Percentiles rank a stretch among this genome's conserved stretches.
Evolutionary conservation across 768 basidiomycete genomes (phyloP).

Genomic region (Auriscalpium orientale): DNA sequence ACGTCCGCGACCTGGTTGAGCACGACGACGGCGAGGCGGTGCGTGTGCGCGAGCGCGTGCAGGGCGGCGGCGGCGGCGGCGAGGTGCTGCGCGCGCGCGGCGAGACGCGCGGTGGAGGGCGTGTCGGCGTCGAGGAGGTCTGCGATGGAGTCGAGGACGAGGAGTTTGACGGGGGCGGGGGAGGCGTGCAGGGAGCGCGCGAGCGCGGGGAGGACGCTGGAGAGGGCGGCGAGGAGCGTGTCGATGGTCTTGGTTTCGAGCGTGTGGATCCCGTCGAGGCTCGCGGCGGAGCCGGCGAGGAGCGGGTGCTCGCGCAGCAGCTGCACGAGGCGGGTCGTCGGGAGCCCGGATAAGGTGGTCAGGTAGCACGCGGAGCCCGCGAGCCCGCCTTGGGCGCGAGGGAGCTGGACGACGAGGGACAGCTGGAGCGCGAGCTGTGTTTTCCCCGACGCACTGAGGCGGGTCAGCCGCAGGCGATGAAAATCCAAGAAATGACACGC

Average conservation of each 20-base stretch:
- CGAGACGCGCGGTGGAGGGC: constrained; percentile 52
- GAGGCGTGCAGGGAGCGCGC: constrained; percentile 29
- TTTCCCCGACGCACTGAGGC: constrained; percentile 82
- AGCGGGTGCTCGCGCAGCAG: constrained; percentile 47
- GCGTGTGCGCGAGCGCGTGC: constrained; percentile 57
- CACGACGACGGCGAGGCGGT: constrained; percentile 69
- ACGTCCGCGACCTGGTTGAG: constrained; percentile 86
- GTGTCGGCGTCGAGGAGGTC: constrained; percentile 72
- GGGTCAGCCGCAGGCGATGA: not conserved
- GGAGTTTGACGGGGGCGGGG: constrained; percentile 58
- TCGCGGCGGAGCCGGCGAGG: constrained; percentile 35
- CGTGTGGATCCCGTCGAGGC: constrained; percentile 55
- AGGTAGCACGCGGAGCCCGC: constrained; percentile 70
- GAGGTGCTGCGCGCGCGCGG: constrained; percentile 68
- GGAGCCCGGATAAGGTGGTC: constrained; percentile 63
- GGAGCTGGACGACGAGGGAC: constrained; percentile 70
- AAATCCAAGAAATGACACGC: constrained; percentile 7
- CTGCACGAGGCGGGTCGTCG: constrained; percentile 60
- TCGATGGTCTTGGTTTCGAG: constrained; percentile 47
- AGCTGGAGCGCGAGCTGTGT: constrained; percentile 87
- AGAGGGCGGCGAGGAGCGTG: constrained; percentile 48
- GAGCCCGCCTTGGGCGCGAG: constrained; percentile 46
- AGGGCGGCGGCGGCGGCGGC: constrained; percentile 59
- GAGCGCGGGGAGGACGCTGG: constrained; percentile 45
- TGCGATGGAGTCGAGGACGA: constrained; percentile 84